Evolutionary conservation across 2,329 filamentous ascomycete species (phyloP), one percentile per base, ranked within the genome.

Genomic region (Colletotrichum sp.): DNA sequence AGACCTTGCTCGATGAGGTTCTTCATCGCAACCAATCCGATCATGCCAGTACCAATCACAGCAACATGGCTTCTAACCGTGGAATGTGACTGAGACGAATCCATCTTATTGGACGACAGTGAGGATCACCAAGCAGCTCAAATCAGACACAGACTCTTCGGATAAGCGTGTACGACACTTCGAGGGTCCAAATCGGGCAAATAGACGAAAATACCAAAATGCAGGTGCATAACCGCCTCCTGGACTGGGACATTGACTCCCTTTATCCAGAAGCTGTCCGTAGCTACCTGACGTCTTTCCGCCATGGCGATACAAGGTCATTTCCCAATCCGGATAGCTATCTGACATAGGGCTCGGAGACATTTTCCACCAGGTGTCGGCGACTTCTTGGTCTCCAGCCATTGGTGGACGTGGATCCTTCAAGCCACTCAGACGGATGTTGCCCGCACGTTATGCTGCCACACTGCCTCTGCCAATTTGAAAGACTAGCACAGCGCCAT

Each of bases 51-150:
- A 3, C 78, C 78, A 16, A 84, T 69, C 8, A 84, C 80, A 21
- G 81, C 82, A 13, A 83, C 79, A 59, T 80, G 77, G 5, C 74
- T 73, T 13, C 80, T 80, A 3, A 70, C 24, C 8, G 32, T 10
- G 18, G 52, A 6, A 16, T 32, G 32, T 15, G 66, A 59, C 30
- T 16, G 34, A 21, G 44, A 49, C 9, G 55, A 8, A n/a, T 36
- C 57, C 67, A 62, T 62, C 6, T n/a, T 24, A 26, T 15, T 5
- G 6, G 16, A 4, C 15, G 6, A 12, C 16, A 59, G 8, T 26
- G 26, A 59, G 24, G 16, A 26, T 6, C 8, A 1, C 24, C 26
- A 16, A 59, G 8, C 4, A 59, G 21, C 26, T 16, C 55, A 26
- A 59, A 12, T 59, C 4, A n/a, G 0, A 30, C 5, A 18, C 15